These are phyloP conservation scores for Tetrahymena borealis DNA, from an alignment of 73 alveolate species.

Conservation along the genomic window DNA sequence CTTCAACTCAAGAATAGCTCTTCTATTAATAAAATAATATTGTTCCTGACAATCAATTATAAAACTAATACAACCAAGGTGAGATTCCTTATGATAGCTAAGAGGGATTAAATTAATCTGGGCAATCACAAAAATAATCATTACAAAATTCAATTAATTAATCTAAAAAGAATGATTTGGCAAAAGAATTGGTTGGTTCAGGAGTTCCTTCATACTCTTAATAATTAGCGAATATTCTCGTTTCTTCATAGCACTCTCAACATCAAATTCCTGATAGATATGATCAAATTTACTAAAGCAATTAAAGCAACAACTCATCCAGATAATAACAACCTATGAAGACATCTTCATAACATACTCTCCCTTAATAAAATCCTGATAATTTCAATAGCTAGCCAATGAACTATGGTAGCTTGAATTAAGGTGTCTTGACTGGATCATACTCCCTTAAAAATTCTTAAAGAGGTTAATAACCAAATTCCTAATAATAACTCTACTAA, in stretches of 20 bases:
- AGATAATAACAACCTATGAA: not conserved
- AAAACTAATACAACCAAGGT: not conserved
- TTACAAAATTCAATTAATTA: not conserved
- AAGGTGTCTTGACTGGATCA: not conserved
- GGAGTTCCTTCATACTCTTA: not conserved
- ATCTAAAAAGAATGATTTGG: not conserved
- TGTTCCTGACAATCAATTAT: not conserved
- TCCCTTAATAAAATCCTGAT: not conserved
- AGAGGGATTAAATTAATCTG: not conserved
- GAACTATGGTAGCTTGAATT: too few species aligned
- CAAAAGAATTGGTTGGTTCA: not conserved
- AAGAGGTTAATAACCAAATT: not conserved
- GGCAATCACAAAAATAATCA: not conserved
- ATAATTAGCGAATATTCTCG: not conserved
- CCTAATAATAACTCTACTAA: not conserved
- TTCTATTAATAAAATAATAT: not conserved
- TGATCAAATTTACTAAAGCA: not conserved
- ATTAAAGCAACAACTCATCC: not conserved
- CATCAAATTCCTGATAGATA: not conserved
- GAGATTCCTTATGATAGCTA: not conserved
- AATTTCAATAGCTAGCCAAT: not conserved
- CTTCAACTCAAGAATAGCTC: not conserved
- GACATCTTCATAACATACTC: not conserved
- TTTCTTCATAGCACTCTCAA: not conserved
- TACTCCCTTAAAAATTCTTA: not conserved